Evolutionary conservation across 176 grass and related monocot genomes (phyloP).

Genomic region (Bolboschoenus planiculmis): DNA sequence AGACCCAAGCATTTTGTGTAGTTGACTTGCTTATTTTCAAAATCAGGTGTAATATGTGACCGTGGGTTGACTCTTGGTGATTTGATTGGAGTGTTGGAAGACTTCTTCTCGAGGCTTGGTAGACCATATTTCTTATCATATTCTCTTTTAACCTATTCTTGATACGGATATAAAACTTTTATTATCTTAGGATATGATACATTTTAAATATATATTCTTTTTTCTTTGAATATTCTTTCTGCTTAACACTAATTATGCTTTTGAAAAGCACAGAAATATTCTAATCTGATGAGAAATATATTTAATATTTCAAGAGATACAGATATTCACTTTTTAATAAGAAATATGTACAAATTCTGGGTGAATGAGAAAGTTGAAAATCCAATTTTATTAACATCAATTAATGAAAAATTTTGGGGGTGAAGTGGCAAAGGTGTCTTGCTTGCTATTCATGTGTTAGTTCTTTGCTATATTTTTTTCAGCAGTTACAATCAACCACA

Average conservation of each 20-base stretch:
- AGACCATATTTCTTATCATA: background rate
- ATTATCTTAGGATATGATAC: background rate
- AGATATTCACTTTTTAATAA: background rate
- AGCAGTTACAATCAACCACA: background rate
- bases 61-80: slow-evolving; percentile 85
- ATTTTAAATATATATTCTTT: background rate
- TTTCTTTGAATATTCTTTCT: background rate
- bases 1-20: background rate
- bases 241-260: background rate
- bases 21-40: background rate
- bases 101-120: slow-evolving; percentile 93
- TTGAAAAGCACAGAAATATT: background rate
- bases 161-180: background rate
- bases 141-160: background rate
- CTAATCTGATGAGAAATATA: background rate
- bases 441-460: background rate
- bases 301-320: background rate
- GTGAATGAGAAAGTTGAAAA: background rate
- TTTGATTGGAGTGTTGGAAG: slow-evolving; percentile 90
- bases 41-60: slow-evolving; percentile 84
- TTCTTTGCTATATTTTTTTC: background rate
- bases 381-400: background rate
- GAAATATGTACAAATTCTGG: background rate
- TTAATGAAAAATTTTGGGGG: background rate
- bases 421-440: background rate